Evolutionary conservation across 1,284 basidiomycete species (phyloP).

Genomic region (Phellopilus nigrolimitatus): DNA sequence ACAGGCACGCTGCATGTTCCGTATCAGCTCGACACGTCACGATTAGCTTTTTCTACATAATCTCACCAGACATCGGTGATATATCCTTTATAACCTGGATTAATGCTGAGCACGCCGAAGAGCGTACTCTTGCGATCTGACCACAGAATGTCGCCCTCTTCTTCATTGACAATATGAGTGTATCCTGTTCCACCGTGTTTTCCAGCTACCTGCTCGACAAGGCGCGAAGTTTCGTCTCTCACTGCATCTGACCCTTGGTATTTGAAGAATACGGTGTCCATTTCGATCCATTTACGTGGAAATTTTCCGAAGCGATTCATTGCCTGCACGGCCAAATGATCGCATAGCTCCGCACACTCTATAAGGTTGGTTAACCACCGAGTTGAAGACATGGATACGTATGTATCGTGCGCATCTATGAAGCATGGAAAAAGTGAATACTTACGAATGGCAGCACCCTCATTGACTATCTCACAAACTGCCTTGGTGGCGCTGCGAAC

Average conservation of each 20-base stretch:
- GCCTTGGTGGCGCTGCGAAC: conserved; percentile 31
- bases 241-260: conserved; percentile 69
- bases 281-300: conserved; percentile 58
- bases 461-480: conserved; percentile 40
- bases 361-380: not conserved
- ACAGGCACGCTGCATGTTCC: conserved; percentile 68
- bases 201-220: conserved; percentile 56
- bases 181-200: conserved; percentile 68
- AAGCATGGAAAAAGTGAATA: conserved; percentile 17
- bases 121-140: conserved; percentile 83
- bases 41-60: conserved; percentile 36
- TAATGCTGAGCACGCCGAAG: conserved; percentile 63
- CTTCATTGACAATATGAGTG: conserved; percentile 70
- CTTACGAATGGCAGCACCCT: conserved; percentile 40
- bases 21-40: conserved; percentile 32
- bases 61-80: conserved; percentile 84
- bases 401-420: not conserved
- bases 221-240: conserved; percentile 58
- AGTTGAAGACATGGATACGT: not conserved
- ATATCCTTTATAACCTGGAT: conserved; percentile 69
- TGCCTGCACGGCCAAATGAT: conserved; percentile 75
- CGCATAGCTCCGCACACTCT: conserved; percentile 83
- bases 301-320: conserved; percentile 65
- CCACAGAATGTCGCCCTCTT: conserved; percentile 83
- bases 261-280: conserved; percentile 88